Base-by-base conservation (phyloP, 306 rosid species). In the Quillaja saponaria region DNA sequence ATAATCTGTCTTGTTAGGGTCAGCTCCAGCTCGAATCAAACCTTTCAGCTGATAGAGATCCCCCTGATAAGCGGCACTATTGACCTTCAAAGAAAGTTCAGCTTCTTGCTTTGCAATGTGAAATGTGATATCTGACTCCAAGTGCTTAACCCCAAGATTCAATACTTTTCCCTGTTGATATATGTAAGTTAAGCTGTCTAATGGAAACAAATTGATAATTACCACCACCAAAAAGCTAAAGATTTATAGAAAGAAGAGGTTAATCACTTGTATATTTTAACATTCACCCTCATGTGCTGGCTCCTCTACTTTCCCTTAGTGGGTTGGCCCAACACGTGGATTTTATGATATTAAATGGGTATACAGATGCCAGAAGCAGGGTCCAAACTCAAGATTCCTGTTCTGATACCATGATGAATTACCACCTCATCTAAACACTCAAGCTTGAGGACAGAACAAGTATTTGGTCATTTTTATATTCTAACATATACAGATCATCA, bases 31-130 rank as follows among this genome's bases (percentile, higher is more conserved):
- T 53, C 96, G 90, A 75, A 89, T 66, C 20, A 92, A 49, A 70
- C 89, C 77, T 80, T 92, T 86, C 34, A 92, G 76, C 66, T 87
- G 96, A 76, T 71, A 58, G 42, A 92, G 66, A 74, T 92, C 95
- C 47, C 99, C 99, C 37, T 87, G 54, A 68, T 78, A 74, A 65
- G 96, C 89, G 8, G 94, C 83, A 67, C 77, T 87, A 42, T 92
- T 92, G 64, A 89, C 91, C 81, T 92, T 92, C 76, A 89, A 81
- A 75, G 97, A 81, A 75, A 86, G 95, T 67, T 92, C 97, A 45
- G 91, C 88, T 83, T 92, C 99, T 81, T 83, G 95, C 76, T 85
- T 92, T 55, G 89, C 95, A 14, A 92, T 87, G 63, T 92, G 96
- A 71, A 83, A 87, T 54, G 91, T 74, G 75, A 92, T 89, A 77